Evolutionary conservation across 441 rosid species (phyloP).

Genomic region (Pelargonium australe): DNA sequence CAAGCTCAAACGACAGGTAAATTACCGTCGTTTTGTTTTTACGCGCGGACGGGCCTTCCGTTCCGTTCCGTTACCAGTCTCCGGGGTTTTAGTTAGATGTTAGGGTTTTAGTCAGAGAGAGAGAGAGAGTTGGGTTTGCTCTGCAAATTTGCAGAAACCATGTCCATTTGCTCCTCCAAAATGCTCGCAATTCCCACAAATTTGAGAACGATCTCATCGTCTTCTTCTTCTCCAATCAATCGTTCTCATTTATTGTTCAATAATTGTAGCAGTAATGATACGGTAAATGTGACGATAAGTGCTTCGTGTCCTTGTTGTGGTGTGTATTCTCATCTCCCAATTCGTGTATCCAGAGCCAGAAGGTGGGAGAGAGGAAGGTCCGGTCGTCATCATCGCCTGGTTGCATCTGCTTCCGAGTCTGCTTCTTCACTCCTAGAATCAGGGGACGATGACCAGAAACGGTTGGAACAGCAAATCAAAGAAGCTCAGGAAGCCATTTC

Average conservation of each 20-base stretch:
- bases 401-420: neutral
- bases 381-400: neutral
- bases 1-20: neutral
- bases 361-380: neutral
- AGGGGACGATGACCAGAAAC: neutral
- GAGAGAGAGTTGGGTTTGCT: no score
- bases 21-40: neutral
- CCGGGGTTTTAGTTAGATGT: neutral
- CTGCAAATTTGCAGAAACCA: no score
- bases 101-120: neutral
- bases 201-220: no score
- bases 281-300: neutral
- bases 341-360: neutral
- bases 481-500: constrained; percentile 47
- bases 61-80: no score
- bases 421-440: neutral
- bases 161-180: no score
- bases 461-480: constrained; percentile 16
- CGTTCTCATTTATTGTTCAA: neutral
- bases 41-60: neutral
- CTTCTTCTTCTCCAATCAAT: neutral
- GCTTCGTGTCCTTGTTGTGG: neutral
- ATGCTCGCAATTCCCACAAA: no score
- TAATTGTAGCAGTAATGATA: neutral
- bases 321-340: neutral